Evolutionary conservation across 352 stramenopile species (phyloP).

Genomic region (Aphanomyces stellatus): DNA sequence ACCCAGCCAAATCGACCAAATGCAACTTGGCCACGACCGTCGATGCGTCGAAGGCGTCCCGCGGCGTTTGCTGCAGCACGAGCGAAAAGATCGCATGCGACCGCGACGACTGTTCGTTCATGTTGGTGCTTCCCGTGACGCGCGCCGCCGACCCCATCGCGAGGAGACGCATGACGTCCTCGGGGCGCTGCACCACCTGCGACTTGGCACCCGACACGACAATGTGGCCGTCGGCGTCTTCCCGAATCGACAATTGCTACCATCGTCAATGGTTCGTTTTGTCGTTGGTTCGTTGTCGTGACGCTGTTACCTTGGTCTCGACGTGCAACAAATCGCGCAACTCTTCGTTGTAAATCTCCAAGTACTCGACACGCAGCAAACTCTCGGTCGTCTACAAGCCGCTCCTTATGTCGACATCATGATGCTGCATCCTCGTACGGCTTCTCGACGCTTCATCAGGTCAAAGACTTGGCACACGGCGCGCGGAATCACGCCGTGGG

Average conservation of each 20-base stretch:
- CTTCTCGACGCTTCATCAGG: slow-evolving; percentile 37
- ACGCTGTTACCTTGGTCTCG: slow-evolving; percentile 54
- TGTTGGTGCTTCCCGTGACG: slow-evolving; percentile 80
- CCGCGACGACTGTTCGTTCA: slow-evolving; percentile 86
- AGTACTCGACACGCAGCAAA: slow-evolving; percentile 90
- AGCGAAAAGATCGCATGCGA: slow-evolving; percentile 89
- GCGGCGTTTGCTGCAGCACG: slow-evolving; percentile 64
- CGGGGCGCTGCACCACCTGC: slow-evolving; percentile 54
- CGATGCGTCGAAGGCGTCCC: slow-evolving; percentile 28
- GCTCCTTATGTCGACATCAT: not conserved
- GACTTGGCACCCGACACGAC: slow-evolving; percentile 76
- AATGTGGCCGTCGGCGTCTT: slow-evolving; percentile 73
- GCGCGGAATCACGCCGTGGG: slow-evolving; percentile 80
- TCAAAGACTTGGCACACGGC: slow-evolving; percentile 69
- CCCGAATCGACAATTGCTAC: slow-evolving; percentile 66
- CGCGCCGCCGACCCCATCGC: slow-evolving; percentile 65
- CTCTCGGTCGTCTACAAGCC: slow-evolving; percentile 43
- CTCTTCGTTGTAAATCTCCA: slow-evolving; percentile 99
- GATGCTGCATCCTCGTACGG: no score
- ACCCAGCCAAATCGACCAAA: slow-evolving; percentile 93
- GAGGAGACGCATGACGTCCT: slow-evolving; percentile 79
- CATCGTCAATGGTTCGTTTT: not conserved
- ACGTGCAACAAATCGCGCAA: slow-evolving; percentile 91
- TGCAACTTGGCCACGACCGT: slow-evolving; percentile 87
- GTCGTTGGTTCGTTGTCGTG: not conserved